These are phyloP conservation scores for Tuber melanosporum DNA, from an alignment of 495 filamentous ascomycete species.

Conservation along the genomic window DNA sequence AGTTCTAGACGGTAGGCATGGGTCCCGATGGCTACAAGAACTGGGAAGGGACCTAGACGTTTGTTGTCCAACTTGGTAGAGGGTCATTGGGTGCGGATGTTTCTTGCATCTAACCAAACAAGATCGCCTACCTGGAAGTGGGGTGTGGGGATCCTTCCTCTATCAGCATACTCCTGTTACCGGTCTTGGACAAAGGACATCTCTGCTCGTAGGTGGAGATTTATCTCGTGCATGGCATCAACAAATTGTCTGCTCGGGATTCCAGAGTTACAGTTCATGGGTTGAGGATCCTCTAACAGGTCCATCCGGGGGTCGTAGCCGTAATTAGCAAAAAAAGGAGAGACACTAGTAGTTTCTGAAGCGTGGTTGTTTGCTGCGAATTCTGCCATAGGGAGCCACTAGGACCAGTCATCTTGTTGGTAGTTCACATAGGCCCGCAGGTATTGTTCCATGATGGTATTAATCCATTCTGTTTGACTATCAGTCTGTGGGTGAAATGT, in stretches of 20 bases:
- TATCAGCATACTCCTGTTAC: no score
- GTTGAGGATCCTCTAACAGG: background rate
- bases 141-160: background rate
- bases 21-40: background rate
- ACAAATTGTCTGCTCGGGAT: no score
- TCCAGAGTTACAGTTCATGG: no score
- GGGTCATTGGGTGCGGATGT: background rate
- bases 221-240: background rate
- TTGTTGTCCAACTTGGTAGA: conserved; percentile 7
- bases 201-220: background rate
- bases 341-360: conserved; percentile 1
- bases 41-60: background rate
- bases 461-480: no score
- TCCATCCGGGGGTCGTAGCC: background rate
- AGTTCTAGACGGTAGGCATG: no score
- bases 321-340: conserved; percentile 19
- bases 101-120: background rate
- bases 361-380: conserved; percentile 12
- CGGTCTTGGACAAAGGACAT: no score
- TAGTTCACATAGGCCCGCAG: background rate
- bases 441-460: no score
- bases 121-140: background rate
- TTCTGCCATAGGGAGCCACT: no score
- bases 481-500: no score
- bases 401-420: no score